phyloP scores from a whole-genome alignment of 192 early-diverging fungal species.

The Neocallimastix lanati region DNA sequence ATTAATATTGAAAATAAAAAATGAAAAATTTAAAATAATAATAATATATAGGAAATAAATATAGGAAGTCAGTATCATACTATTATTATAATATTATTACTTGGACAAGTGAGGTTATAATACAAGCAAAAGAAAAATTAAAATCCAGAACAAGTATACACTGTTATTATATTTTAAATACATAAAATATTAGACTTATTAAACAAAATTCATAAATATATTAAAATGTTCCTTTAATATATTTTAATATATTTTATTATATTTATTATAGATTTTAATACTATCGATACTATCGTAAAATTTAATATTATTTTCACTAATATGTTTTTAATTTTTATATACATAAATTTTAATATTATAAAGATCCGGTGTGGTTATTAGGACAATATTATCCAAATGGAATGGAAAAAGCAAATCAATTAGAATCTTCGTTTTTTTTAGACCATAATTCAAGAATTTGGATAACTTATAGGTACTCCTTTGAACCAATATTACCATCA shows the following conservation, averaged over 20 bases:
- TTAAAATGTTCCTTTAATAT: too few species aligned
- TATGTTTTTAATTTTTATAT: too few species aligned
- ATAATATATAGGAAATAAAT: not conserved
- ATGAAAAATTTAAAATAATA: not conserved
- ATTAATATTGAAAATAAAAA: too few species aligned
- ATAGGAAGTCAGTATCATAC: not conserved
- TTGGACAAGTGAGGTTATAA: not conserved
- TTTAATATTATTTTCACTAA: too few species aligned
- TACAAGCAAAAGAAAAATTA: not conserved
- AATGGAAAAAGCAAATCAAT: not conserved
- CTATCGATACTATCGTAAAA: too few species aligned
- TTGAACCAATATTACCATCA: slow-evolving; percentile 59
- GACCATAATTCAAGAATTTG: slow-evolving; percentile 74
- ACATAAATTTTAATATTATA: not conserved
- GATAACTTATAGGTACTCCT: slow-evolving; percentile 83
- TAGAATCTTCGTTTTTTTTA: slow-evolving; percentile 30
- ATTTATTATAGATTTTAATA: too few species aligned
- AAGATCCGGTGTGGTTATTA: not conserved
- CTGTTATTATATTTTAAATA: too few species aligned
- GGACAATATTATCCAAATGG: not conserved
- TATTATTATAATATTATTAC: not conserved
- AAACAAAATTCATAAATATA: too few species aligned
- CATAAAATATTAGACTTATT: too few species aligned
- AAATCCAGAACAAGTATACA: not conserved
- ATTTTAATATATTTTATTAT: too few species aligned